Conservation (phyloP, 306 rosid genomes). For the Corylus avellana region DNA sequence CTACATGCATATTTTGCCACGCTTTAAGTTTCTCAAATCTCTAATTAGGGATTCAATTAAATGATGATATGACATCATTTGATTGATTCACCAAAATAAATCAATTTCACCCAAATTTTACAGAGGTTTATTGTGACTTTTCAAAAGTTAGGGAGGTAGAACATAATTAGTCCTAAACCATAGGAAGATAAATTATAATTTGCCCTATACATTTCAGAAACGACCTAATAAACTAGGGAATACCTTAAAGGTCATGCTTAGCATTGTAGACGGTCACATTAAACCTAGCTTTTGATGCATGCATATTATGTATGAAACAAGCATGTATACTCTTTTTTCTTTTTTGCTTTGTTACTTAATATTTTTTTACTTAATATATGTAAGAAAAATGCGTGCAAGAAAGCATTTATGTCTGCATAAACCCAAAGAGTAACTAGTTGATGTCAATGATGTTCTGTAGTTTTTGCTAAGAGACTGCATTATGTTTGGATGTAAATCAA, state of each 20-base stretch:
- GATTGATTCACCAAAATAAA: background rate
- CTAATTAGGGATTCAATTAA: background rate
- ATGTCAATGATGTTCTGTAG: background rate
- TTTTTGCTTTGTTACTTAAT: background rate
- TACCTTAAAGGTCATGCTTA: too few species aligned
- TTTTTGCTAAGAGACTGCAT: background rate
- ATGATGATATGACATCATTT: background rate
- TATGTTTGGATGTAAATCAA: background rate
- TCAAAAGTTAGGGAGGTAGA: background rate
- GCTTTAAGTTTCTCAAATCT: background rate
- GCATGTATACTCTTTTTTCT: background rate
- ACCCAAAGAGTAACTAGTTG: background rate
- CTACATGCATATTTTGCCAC: background rate
- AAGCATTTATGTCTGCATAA: background rate
- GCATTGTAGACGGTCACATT: background rate
- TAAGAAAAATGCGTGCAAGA: background rate
- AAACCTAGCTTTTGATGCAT: background rate
- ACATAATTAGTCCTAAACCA: background rate
- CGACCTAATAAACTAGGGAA: background rate
- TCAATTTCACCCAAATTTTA: background rate
- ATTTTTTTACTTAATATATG: background rate
- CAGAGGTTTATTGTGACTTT: background rate
- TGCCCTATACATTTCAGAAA: background rate
- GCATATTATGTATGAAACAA: background rate
- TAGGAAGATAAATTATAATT: background rate